Conservation (phyloP, 2,329 filamentous ascomycete species). For the Chrysosporium keratinophilum region DNA sequence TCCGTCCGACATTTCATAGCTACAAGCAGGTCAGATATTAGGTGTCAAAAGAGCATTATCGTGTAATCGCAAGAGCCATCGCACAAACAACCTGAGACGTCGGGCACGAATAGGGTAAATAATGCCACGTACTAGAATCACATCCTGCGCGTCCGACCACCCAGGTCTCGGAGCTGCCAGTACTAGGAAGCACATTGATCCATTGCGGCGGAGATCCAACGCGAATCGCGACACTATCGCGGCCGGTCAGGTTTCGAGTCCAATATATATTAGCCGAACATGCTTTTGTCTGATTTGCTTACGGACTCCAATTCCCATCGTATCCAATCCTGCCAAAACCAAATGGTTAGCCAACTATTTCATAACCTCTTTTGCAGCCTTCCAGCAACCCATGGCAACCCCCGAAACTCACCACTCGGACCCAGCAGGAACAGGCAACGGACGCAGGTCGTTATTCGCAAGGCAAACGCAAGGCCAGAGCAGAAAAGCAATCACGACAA, state of each 20-base stretch:
- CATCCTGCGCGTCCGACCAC: slow-evolving; percentile 23
- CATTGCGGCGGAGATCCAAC: slow-evolving; percentile 25
- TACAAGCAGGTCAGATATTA: not conserved
- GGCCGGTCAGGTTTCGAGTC: not conserved
- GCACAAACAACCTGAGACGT: not conserved
- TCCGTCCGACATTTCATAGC: slow-evolving; percentile 20
- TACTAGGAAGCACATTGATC: slow-evolving; percentile 24
- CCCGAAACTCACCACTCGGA: slow-evolving; percentile 13
- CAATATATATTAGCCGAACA: not conserved
- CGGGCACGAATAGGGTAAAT: not conserved
- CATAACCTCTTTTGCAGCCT: not conserved
- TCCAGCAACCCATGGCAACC: not conserved
- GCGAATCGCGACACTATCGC: slow-evolving; percentile 19
- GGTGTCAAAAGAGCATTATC: not conserved
- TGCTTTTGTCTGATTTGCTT: slow-evolving; percentile 4
- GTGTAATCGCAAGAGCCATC: not conserved
- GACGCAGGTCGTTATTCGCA: not conserved
- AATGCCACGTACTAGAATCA: slow-evolving; percentile 19
- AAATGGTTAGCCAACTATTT: not conserved
- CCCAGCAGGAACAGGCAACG: slow-evolving; percentile 9
- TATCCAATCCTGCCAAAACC: slow-evolving; percentile 13
- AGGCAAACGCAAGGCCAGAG: not conserved
- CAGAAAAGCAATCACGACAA: slow-evolving; percentile 1
- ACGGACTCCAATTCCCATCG: slow-evolving; percentile 24
- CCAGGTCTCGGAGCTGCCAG: slow-evolving; percentile 24